These are phyloP conservation scores for Trypanosoma scelopori DNA, from an alignment of 208 protist species.

Conservation along the genomic window DNA sequence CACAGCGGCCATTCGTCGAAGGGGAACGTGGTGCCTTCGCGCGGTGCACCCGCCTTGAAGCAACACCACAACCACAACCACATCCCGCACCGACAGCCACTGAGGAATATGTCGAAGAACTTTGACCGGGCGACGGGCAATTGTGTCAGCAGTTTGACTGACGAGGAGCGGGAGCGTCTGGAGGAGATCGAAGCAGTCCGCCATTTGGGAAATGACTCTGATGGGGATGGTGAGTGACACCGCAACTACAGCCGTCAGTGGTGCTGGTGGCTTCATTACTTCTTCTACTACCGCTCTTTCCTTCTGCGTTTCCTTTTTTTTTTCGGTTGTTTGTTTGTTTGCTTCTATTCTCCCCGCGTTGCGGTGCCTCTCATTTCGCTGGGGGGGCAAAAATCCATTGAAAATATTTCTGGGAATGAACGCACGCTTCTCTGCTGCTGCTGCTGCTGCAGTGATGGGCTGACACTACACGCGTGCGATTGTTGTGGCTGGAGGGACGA, in stretches of 20 bases:
- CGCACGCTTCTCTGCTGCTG: too few relatives aligned
- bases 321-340: constrained; percentile 16
- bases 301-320: constrained; percentile 18
- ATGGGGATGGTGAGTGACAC: constrained; percentile 27
- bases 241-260: background rate
- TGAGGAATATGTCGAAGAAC: too few relatives aligned
- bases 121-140: background rate
- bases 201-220: constrained; percentile 32
- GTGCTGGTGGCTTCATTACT: too few relatives aligned
- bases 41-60: background rate
- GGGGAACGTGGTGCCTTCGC: background rate
- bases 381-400: too few relatives aligned
- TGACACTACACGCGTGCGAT: too few relatives aligned
- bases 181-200: constrained; percentile 67
- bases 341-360: background rate
- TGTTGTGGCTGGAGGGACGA: too few relatives aligned
- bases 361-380: too few relatives aligned
- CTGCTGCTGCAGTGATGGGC: too few relatives aligned
- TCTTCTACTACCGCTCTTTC: too few relatives aligned
- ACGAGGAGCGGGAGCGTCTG: constrained; percentile 43
- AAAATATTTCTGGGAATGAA: too few relatives aligned
- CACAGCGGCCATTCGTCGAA: constrained; percentile 13
- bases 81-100: constrained; percentile 2
- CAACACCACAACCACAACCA: constrained; percentile 1
- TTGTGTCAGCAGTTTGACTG: constrained; percentile 18